Conservation (phyloP, 441 rosid species). For the Aleurites moluccanus region DNA sequence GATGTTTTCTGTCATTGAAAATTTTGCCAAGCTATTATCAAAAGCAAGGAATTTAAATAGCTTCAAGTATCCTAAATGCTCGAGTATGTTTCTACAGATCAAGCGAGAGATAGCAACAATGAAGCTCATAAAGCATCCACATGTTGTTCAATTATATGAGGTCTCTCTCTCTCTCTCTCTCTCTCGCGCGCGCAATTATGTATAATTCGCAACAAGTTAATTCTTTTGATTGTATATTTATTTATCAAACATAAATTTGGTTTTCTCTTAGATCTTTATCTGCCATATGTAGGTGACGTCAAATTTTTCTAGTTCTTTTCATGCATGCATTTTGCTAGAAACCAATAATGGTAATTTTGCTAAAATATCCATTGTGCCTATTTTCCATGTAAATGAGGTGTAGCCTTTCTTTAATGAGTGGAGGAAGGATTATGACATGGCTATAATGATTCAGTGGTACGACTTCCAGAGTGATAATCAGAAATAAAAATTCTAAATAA, state of each 20-base stretch:
- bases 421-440: background rate
- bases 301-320: constrained; percentile 12
- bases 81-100: constrained; percentile 50
- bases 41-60: background rate
- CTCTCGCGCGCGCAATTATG: background rate
- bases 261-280: constrained; percentile 5
- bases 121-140: constrained; percentile 92
- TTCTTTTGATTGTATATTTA: background rate
- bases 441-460: background rate
- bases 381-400: background rate
- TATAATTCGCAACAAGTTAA: background rate
- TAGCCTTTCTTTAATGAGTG: background rate
- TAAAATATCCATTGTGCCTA: background rate
- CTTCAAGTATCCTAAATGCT: constrained; percentile 22
- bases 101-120: constrained; percentile 83
- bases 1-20: background rate
- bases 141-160: constrained; percentile 83
- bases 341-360: background rate
- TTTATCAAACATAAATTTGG: background rate
- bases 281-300: background rate
- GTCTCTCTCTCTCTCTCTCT: constrained; percentile 38
- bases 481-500: background rate
- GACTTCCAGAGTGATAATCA: background rate
- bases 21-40: background rate
- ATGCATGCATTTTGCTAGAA: background rate